Evolutionary conservation across 1,139 yeast genomes (phyloP).

Genomic region (Suhomyces coccinellae): DNA sequence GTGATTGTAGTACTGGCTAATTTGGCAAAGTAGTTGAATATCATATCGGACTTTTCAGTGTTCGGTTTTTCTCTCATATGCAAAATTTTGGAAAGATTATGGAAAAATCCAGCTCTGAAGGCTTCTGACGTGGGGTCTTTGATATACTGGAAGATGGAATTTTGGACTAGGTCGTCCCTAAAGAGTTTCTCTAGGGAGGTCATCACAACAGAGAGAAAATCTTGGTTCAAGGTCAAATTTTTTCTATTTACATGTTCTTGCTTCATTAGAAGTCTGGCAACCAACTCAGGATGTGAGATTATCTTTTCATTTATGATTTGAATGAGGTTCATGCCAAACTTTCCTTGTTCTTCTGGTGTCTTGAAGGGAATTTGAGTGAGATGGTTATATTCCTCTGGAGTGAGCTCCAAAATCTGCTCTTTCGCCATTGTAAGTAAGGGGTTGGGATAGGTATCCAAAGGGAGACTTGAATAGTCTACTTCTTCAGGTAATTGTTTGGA

Average conservation of each 20-base stretch:
- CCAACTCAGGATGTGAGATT: constrained; percentile 26
- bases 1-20: constrained; percentile 24
- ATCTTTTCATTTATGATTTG: constrained; percentile 33
- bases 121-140: constrained; percentile 22
- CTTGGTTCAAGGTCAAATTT: constrained; percentile 8
- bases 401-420: constrained; percentile 26
- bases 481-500: neutral
- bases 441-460: constrained; percentile 30
- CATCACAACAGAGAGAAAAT: constrained; percentile 17
- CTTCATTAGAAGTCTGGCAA: constrained; percentile 22
- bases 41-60: constrained; percentile 19
- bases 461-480: constrained; percentile 13
- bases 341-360: constrained; percentile 27
- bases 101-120: constrained; percentile 21
- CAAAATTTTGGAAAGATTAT: constrained; percentile 24
- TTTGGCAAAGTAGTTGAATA: constrained; percentile 26
- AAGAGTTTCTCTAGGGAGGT: constrained; percentile 17
- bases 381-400: constrained; percentile 25
- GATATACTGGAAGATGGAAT: constrained; percentile 31
- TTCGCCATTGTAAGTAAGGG: constrained; percentile 35
- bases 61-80: constrained; percentile 14
- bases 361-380: constrained; percentile 29
- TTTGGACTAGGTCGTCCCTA: constrained; percentile 25
- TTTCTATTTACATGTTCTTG: constrained; percentile 13
- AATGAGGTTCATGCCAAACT: constrained; percentile 31